Base-by-base conservation (phyloP, 495 filamentous ascomycete genomes). In the Darksidea phi region DNA sequence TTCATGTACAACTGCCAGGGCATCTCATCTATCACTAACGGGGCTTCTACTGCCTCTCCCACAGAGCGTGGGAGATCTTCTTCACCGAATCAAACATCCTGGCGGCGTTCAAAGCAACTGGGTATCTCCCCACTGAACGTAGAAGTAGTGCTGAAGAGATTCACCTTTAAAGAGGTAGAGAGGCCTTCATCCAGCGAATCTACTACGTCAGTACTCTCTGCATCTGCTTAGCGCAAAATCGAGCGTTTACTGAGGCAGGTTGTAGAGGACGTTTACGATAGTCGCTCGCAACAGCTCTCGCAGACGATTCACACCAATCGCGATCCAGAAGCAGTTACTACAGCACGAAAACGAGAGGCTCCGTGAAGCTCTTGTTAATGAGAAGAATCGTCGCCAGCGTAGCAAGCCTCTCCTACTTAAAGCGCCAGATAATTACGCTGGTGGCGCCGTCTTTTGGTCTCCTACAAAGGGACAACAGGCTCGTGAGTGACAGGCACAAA, bases 331-430 rank as follows among this genome's bases (percentile, higher is more conserved):
- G 2, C 13, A 43, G 52, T 8, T 55, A 12, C 21, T 55, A 45
- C 11, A 55, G 26, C 37, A 55, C 37, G 23, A 55, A 45, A 55
- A 55, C 37, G 37, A 55, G 36, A 12, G 23, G 20, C 24, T 55
- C 2, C 1, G 18, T 28, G 18, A 26, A n/a, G 36, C 52, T 26
- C 36, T 55, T 13, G n/a, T 26, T 1, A 55, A 55, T 20, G 21
- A 55, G 52, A 55, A 24, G 52, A 55, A 46, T 36, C 37, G 52
- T 26, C 11, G 52, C 3, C 17, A 55, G 37, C 37, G 37, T 55
- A 38, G 52, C 8, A 55, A 55, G 21, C 2, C 37, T n/a, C 13
- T 55, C 11, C 20, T 26, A 26, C 52, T 55, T 45, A 12, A 55
- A 20, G 8, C 36, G 13, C 26, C n/a, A 21, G 1, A 54, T 21